Evolutionary conservation across 1,284 basidiomycete species (phyloP), one percentile per base, ranked within the genome.

Genomic region (Sporisorium graminicola): DNA sequence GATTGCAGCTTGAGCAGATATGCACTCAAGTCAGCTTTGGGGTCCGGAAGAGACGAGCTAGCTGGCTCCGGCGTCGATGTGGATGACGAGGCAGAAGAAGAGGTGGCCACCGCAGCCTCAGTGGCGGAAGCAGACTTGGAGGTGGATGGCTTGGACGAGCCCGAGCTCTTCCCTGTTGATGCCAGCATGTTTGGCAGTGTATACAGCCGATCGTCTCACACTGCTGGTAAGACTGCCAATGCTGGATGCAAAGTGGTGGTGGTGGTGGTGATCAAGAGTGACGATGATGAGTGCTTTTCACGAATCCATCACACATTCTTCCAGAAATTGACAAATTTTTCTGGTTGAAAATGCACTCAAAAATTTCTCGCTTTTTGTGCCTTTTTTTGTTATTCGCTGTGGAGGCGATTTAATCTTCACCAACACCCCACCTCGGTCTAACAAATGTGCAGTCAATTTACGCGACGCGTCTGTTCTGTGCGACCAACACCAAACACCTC

Each of bases 1-100:
- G 72, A 65, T 54, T 82, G 81, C 10, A 83, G 69, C 9, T 60
- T 50, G n/a, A 63, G 35, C 12, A 83, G 65, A 24, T 79, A 83
- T 3, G 56, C 66, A 0, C 62, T 55, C 3, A 80, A 44, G 29
- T 70, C 58, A 3, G 54, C 56, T 51, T 61, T 65, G 8, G 71
- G 76, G 47, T 74, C 63, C 0, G 74, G 69, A 18, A 78, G 35
- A 16, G 59, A 22, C 20, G 49, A 8, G n/a, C 27, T 33, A 8
- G 58, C 46, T 12, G 61, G 50, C 33, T 64, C 49, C 13, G 60
- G 58, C 3, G 65, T 60, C 13, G 70, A 62, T n/a, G 69, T 40
- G 26, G 58, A 26, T 7, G 71, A 58, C 1, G 70, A 58, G 1
- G 62, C 24, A 16, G 58, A 60, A 2, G 59, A 46, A 2, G 65